phyloP scores from a whole-genome alignment of 2,329 filamentous ascomycete genomes.

The Exophiala spinifera region DNA sequence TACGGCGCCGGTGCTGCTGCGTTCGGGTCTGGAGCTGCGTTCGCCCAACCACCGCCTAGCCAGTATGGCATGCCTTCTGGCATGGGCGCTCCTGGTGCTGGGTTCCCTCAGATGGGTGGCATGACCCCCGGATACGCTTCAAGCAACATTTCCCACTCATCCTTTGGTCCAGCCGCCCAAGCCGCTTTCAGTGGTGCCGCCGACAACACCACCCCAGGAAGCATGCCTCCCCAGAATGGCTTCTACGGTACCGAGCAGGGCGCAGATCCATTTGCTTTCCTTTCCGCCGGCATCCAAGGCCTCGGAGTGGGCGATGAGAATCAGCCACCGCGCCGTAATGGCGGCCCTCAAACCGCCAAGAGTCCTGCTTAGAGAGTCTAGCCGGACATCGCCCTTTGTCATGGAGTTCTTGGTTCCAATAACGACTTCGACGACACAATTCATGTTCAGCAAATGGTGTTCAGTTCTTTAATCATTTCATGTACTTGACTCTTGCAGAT shows the following conservation, averaged over 20 bases:
- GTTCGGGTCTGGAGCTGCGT: constrained; percentile 61
- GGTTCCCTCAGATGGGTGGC: constrained; percentile 59
- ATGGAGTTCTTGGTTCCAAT: constrained; percentile 18
- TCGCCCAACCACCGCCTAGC: constrained; percentile 67
- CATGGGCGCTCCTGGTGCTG: constrained; percentile 72
- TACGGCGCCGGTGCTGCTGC: constrained; percentile 67
- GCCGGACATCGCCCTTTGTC: constrained; percentile 4
- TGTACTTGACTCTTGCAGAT: constrained; percentile 22
- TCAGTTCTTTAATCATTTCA: constrained; percentile 18
- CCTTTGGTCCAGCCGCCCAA: constrained; percentile 89
- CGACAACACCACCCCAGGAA: constrained; percentile 69
- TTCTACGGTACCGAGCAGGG: constrained; percentile 59
- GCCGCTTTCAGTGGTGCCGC: constrained; percentile 88
- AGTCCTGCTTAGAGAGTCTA: constrained; percentile 35
- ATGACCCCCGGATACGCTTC: constrained; percentile 80
- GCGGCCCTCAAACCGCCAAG: constrained; percentile 43
- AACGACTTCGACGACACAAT: constrained; percentile 26
- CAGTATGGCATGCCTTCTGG: constrained; percentile 87
- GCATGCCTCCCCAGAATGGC: constrained; percentile 67
- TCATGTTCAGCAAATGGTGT: constrained; percentile 26
- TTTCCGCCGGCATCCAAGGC: constrained; percentile 58
- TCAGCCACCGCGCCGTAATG: constrained; percentile 41
- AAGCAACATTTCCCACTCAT: constrained; percentile 73
- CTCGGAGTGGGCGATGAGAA: constrained; percentile 54
- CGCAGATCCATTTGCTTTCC: constrained; percentile 63